A percentile compares a stretch with the other conserved stretches of the same genome.
Conservation (phyloP, 306 rosid genomes). For the Corylus heterophylla region DNA sequence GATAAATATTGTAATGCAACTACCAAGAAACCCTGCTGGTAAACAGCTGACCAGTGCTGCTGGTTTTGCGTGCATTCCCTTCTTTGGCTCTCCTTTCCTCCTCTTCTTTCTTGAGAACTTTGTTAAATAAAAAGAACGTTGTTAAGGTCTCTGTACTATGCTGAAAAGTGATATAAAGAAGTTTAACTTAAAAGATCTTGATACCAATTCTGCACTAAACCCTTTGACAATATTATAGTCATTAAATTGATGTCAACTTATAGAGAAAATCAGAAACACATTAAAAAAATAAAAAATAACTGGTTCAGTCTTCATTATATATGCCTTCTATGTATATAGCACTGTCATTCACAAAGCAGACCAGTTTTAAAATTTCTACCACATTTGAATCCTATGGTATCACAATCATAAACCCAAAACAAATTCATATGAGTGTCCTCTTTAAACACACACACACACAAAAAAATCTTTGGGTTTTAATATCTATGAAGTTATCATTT, state of each 20-base stretch:
- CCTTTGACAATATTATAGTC: background rate
- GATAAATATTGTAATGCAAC: slow-evolving; percentile 9
- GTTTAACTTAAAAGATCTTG: slow-evolving; percentile 3
- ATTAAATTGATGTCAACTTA: background rate
- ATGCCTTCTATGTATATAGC: background rate
- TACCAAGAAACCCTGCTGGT: slow-evolving; percentile 14
- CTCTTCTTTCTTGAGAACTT: slow-evolving; percentile 91
- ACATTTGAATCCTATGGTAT: background rate
- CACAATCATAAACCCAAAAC: background rate
- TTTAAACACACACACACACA: too few species aligned
- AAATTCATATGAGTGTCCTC: background rate
- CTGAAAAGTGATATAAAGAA: background rate
- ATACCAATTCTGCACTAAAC: background rate
- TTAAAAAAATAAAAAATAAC: background rate
- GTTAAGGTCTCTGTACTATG: slow-evolving; percentile 30
- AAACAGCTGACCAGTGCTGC: slow-evolving; percentile 53
- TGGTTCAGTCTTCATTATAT: background rate
- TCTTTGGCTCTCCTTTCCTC: slow-evolving; percentile 73
- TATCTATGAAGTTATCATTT: background rate
- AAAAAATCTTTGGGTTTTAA: background rate
- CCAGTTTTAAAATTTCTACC: background rate
- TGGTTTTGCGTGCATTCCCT: slow-evolving; percentile 49
- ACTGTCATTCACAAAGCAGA: background rate
- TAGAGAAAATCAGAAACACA: background rate
- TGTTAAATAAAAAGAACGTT: slow-evolving; percentile 14